These are phyloP conservation scores for Tulasnella sp. DNA, from an alignment of 768 basidiomycete genomes.

Conservation along the genomic window DNA sequence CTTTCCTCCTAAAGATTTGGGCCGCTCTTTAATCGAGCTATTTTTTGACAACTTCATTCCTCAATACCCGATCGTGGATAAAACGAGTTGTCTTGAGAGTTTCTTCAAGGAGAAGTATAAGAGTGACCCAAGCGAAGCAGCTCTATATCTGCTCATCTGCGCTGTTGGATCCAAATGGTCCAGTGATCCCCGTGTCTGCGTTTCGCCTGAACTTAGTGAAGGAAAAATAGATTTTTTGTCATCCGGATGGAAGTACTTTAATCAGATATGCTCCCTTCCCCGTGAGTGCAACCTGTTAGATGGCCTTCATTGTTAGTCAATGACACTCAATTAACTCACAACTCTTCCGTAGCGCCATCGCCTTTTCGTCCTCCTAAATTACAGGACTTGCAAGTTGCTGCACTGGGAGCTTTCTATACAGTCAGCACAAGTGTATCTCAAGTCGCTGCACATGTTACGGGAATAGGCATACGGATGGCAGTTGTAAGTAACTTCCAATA, in stretches of 20 bases:
- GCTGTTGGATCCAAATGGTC: conserved; percentile 48
- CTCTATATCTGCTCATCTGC: conserved; percentile 54
- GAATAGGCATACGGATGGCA: conserved; percentile 26
- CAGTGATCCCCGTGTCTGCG: conserved; percentile 46
- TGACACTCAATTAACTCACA: too few species aligned
- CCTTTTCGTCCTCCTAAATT: conserved; percentile 35
- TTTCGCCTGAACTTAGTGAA: conserved; percentile 26
- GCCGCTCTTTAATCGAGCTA: conserved; percentile 39
- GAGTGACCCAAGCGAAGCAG: conserved; percentile 39
- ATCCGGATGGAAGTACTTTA: conserved; percentile 49
- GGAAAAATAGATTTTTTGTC: conserved; percentile 35
- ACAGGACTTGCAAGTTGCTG: conserved; percentile 50
- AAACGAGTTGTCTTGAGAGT: conserved; percentile 50
- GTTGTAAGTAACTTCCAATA: too few species aligned
- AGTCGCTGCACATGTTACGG: conserved; percentile 40
- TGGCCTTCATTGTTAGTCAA: too few species aligned
- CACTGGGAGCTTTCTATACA: conserved; percentile 39
- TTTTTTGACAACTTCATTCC: conserved; percentile 51
- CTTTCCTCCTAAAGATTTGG: conserved; percentile 54
- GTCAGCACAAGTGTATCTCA: conserved; percentile 29
- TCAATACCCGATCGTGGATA: conserved; percentile 58
- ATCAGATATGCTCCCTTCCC: conserved; percentile 48
- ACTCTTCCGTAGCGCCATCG: neutral
- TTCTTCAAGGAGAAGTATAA: conserved; percentile 38
- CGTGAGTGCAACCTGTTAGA: conserved; percentile 37